phyloP scores from a whole-genome alignment of 1,284 basidiomycete species.

The Microbotryum violaceum region DNA sequence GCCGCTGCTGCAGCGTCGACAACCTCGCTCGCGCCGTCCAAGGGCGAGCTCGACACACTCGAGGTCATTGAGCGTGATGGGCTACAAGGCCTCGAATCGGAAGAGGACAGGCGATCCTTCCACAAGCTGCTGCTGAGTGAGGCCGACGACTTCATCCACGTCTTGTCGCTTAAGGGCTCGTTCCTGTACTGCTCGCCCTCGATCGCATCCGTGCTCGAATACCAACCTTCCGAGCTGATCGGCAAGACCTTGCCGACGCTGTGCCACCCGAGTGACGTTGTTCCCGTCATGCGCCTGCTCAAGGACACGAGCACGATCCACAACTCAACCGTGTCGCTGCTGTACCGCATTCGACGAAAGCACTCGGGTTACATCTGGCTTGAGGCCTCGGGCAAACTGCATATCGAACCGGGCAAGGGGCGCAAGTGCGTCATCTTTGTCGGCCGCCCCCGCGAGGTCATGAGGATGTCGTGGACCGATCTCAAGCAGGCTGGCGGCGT shows the following conservation, averaged over 20 bases:
- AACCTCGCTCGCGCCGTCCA: slow-evolving; percentile 30
- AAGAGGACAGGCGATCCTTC: slow-evolving; percentile 24
- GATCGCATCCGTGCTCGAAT: slow-evolving; percentile 66
- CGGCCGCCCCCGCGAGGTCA: slow-evolving; percentile 63
- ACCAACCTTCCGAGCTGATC: slow-evolving; percentile 67
- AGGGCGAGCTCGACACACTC: slow-evolving; percentile 48
- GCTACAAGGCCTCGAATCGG: slow-evolving; percentile 13
- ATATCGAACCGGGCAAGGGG: slow-evolving; percentile 79
- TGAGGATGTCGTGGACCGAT: slow-evolving; percentile 54
- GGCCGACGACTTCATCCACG: slow-evolving; percentile 64
- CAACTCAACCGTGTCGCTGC: slow-evolving; percentile 55
- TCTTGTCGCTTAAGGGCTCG: slow-evolving; percentile 84
- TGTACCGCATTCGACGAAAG: slow-evolving; percentile 66
- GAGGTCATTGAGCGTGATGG: slow-evolving; percentile 7
- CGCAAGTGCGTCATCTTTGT: slow-evolving; percentile 71
- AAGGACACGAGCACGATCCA: slow-evolving; percentile 56
- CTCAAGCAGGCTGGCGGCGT: slow-evolving; percentile 30
- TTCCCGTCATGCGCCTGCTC: slow-evolving; percentile 83
- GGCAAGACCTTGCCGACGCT: slow-evolving; percentile 67
- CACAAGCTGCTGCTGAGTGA: slow-evolving; percentile 62
- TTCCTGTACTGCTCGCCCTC: slow-evolving; percentile 85
- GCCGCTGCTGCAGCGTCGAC: slow-evolving; percentile 14
- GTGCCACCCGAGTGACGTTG: slow-evolving; percentile 80
- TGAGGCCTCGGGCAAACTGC: slow-evolving; percentile 72
- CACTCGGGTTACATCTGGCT: slow-evolving; percentile 68